These are phyloP conservation scores for Thermomucor indicae-seudaticae DNA, from an alignment of 371 early-diverging fungal genomes.

Conservation along the genomic window DNA sequence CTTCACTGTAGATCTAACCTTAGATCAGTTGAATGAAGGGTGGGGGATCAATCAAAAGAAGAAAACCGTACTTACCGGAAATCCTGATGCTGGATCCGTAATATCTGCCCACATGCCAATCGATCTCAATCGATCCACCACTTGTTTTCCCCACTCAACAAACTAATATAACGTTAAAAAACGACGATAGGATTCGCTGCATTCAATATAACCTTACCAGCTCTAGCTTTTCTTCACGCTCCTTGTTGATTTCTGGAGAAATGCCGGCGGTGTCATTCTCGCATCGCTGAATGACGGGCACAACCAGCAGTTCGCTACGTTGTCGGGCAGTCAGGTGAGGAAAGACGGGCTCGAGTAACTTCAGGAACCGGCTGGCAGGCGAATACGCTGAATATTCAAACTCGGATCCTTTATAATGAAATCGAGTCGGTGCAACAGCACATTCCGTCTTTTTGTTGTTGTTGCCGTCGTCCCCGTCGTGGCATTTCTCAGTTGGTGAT, in stretches of 20 bases:
- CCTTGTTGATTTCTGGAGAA: constrained; percentile 63
- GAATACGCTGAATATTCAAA: constrained; percentile 39
- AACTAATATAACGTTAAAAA: constrained; percentile 44
- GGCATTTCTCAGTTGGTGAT: too few species aligned
- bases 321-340: constrained; percentile 47
- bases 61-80: constrained; percentile 76
- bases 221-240: constrained; percentile 77
- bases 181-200: neutral
- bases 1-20: constrained; percentile 45
- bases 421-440: constrained; percentile 19
- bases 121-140: constrained; percentile 49
- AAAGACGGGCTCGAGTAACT: constrained; percentile 32
- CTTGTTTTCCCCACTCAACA: constrained; percentile 62
- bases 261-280: constrained; percentile 71
- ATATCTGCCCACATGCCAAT: constrained; percentile 85
- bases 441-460: constrained; percentile 15
- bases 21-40: neutral
- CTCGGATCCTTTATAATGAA: constrained; percentile 21
- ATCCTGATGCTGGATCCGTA: constrained; percentile 92
- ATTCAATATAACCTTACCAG: constrained; percentile 41
- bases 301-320: constrained; percentile 53
- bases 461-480: too few species aligned
- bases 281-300: constrained; percentile 80
- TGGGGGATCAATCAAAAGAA: neutral
- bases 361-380: constrained; percentile 29